Base-by-base conservation (phyloP, 441 rosid genomes). In the Kokia cookei region DNA sequence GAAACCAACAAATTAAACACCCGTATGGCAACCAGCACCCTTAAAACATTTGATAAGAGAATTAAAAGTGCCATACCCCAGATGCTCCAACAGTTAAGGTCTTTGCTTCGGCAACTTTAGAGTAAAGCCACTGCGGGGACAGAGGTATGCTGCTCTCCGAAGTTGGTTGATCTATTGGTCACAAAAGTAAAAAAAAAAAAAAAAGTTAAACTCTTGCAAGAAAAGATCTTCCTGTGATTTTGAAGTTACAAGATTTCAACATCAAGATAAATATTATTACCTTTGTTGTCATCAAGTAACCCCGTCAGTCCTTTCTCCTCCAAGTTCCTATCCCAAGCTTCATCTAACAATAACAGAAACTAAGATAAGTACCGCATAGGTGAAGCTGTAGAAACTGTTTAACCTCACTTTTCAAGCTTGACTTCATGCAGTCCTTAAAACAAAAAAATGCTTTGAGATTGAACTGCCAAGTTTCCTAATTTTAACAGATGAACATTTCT, bases 111-210 rank as follows among this genome's bases (percentile, higher is more conserved):
- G 77, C 79, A 3, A 86, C 85, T 83, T 86, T 88, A 65, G 87
- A 78, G 75, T 88, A 88, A 67, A 90, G 94, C 94, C 94, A 88
- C 80, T 90, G 94, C 13, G 94, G 94, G 71, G 92, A 90, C 76
- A 90, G 76, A 12, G 94, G 94, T 10, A 90, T 87, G 81, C 85
- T 88, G 85, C 81, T 87, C 57, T 90, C 94, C 47, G 85, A 80
- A 43, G 76, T 80, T 66, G 72, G 53, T 76, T 80, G 92, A 80
- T 88, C 94, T 87, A 87, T 73, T 5, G 70, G 60, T 43, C 63
- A 74, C 53, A 9, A 7, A 53, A 17, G 17, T n/a, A 8, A 8
- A 43, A 47, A 22, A 2, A 75, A 60, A 72, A n/a, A 22, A 14
- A 8, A 43, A n/a, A 10, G 2, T 17, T 7, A 40, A n/a, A 27